A percentile compares a stretch with the other conserved stretches of the same genome.
These are phyloP conservation scores for Syzygium grande DNA, from an alignment of 345 rosid genomes.

Conservation along the genomic window DNA sequence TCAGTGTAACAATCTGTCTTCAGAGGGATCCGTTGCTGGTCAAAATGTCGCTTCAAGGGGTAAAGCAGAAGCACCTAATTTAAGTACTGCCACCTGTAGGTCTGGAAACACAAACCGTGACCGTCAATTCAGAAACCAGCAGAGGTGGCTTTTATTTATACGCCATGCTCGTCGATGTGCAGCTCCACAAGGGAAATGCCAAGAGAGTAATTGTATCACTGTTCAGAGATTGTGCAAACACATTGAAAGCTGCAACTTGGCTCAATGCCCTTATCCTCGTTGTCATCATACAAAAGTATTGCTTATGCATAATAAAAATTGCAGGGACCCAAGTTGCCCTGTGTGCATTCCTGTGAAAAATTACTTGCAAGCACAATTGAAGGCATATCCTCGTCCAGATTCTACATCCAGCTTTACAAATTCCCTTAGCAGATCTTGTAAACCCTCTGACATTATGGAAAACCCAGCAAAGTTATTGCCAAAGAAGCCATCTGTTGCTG, in stretches of 20 bases:
- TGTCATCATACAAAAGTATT: slow-evolving; percentile 65
- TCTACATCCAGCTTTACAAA: slow-evolving; percentile 27
- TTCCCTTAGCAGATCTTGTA: slow-evolving; percentile 24
- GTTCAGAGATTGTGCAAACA: slow-evolving; percentile 67
- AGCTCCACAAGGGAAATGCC: slow-evolving; percentile 82
- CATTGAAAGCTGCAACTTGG: slow-evolving; percentile 55
- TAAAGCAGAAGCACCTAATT: slow-evolving; percentile 31
- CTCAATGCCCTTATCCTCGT: slow-evolving; percentile 63
- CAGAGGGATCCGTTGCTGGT: slow-evolving; percentile 47
- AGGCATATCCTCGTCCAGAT: slow-evolving; percentile 34
- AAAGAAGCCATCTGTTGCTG: slow-evolving; percentile 31
- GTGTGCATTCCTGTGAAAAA: slow-evolving; percentile 80
- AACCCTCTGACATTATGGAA: slow-evolving; percentile 34
- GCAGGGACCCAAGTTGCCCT: slow-evolving; percentile 65
- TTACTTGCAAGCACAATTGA: slow-evolving; percentile 43
- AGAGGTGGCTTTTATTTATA: slow-evolving; percentile 81
- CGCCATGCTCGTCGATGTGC: slow-evolving; percentile 81
- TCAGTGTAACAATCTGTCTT: slow-evolving; percentile 53
- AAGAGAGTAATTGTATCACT: slow-evolving; percentile 42
- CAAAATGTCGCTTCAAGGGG: slow-evolving; percentile 37
- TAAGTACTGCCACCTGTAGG: slow-evolving; percentile 32
- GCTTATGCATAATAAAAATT: slow-evolving; percentile 55
- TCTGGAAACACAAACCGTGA: slow-evolving; percentile 48
- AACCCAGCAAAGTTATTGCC: slow-evolving; percentile 29
- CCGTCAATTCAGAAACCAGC: slow-evolving; percentile 56